phyloP scores from a whole-genome alignment of 306 rosid species.

The Prunus davidiana region DNA sequence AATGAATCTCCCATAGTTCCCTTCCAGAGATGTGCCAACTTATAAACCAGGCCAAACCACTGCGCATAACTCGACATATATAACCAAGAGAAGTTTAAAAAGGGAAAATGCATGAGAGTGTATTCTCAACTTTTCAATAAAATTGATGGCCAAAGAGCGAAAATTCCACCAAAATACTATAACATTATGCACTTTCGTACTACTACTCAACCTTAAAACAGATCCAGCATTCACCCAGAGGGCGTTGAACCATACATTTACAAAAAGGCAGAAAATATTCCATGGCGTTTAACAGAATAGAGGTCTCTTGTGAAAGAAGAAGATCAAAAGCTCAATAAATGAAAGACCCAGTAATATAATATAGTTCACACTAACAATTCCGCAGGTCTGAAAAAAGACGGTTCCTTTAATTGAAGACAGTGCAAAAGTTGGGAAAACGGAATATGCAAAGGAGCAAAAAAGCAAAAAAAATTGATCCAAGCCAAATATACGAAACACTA shows the following conservation, averaged over 20 bases:
- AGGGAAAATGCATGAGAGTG: background rate
- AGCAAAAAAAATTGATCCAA: background rate
- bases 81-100: background rate
- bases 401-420: background rate
- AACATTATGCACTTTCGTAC: background rate
- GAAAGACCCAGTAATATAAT: background rate
- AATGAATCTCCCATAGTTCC: slow-evolving; percentile 55
- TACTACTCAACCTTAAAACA: background rate
- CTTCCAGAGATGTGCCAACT: slow-evolving; percentile 15
- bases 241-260: background rate
- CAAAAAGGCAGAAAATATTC: background rate
- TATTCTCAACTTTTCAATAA: background rate
- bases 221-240: background rate
- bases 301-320: background rate
- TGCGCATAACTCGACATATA: slow-evolving; percentile 12
- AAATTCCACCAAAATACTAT: background rate
- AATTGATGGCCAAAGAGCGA: background rate
- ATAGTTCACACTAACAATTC: background rate
- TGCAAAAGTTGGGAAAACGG: background rate
- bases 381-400: background rate
- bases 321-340: background rate
- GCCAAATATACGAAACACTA: background rate
- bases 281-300: background rate
- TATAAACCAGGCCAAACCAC: slow-evolving; percentile 6
- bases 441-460: too few relatives aligned